These are phyloP conservation scores for Alliaria petiolata DNA, from an alignment of 345 rosid genomes.

Conservation along the genomic window DNA sequence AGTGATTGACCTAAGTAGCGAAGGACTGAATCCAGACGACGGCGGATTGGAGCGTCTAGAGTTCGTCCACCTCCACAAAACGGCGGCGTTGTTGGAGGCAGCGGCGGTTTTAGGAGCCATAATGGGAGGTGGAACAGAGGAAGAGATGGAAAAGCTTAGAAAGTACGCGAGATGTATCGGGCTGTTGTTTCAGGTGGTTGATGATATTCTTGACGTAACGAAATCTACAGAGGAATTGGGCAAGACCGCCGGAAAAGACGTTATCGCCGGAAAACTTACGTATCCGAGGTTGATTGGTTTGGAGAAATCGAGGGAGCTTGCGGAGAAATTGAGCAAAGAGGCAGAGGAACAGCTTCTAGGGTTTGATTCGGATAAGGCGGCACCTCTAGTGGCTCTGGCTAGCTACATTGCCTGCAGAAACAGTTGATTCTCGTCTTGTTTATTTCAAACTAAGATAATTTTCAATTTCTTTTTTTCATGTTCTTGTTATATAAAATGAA, in stretches of 20 bases:
- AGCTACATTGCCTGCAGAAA: slow-evolving; percentile 73
- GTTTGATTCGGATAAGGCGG: slow-evolving; percentile 63
- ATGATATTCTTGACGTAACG: slow-evolving; percentile 85
- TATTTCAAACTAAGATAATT: too few relatives aligned
- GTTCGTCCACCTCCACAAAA: slow-evolving; percentile 79
- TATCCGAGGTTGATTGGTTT: slow-evolving; percentile 79
- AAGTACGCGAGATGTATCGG: slow-evolving; percentile 69
- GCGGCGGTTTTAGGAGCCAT: slow-evolving; percentile 75
- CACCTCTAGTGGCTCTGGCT: slow-evolving; percentile 79
- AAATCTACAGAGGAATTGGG: slow-evolving; percentile 73
- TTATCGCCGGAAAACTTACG: slow-evolving; percentile 66
- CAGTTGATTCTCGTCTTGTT: slow-evolving; percentile 26
- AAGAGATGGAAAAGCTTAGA: slow-evolving; percentile 71
- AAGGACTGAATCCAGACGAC: slow-evolving; percentile 35
- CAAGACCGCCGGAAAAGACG: slow-evolving; percentile 82
- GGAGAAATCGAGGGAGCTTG: slow-evolving; percentile 56
- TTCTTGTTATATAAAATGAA: too few relatives aligned
- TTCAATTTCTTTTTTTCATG: too few relatives aligned
- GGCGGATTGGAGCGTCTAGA: slow-evolving; percentile 63
- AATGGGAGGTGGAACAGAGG: slow-evolving; percentile 66
- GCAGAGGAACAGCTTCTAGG: slow-evolving; percentile 52
- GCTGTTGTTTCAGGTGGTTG: slow-evolving; percentile 83
- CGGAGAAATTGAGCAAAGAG: slow-evolving; percentile 52
- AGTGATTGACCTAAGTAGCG: slow-evolving; percentile 62
- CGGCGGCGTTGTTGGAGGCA: slow-evolving; percentile 68